Percentiles rank a stretch among this genome's conserved stretches.
phyloP scores from a whole-genome alignment of 345 rosid genomes.

The Fremontodendron californicum region DNA sequence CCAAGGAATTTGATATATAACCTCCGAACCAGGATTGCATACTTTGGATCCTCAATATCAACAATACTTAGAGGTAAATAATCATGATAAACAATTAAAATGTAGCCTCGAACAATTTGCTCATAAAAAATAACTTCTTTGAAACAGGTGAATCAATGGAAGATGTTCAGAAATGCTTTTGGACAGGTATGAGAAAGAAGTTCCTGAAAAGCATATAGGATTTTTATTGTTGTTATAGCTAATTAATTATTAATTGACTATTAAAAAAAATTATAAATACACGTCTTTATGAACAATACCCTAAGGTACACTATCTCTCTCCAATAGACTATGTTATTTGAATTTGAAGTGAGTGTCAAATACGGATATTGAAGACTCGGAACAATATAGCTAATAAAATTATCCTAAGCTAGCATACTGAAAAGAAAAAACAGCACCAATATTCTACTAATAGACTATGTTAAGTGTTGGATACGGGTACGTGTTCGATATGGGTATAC shows the following conservation, averaged over 20 bases:
- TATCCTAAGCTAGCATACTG: no score
- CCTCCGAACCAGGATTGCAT: conserved; percentile 31
- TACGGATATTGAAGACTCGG: no score
- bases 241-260: background rate
- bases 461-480: no score
- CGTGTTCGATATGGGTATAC: no score
- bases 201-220: background rate
- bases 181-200: conserved; percentile 35
- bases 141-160: conserved; percentile 9
- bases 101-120: background rate
- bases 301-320: no score
- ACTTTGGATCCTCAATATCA: conserved; percentile 42
- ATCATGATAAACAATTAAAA: background rate
- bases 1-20: conserved; percentile 32
- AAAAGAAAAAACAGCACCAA: no score
- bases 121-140: background rate
- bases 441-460: no score
- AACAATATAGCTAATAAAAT: no score
- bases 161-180: conserved; percentile 30
- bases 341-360: background rate
- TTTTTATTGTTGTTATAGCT: background rate
- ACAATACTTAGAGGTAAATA: conserved; percentile 40
- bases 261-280: background rate
- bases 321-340: no score
- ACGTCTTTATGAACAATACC: no score